Percentiles rank a stretch among this genome's conserved stretches.
Conservation (phyloP, 208 protist species). For the Crithidia bombi region DNA sequence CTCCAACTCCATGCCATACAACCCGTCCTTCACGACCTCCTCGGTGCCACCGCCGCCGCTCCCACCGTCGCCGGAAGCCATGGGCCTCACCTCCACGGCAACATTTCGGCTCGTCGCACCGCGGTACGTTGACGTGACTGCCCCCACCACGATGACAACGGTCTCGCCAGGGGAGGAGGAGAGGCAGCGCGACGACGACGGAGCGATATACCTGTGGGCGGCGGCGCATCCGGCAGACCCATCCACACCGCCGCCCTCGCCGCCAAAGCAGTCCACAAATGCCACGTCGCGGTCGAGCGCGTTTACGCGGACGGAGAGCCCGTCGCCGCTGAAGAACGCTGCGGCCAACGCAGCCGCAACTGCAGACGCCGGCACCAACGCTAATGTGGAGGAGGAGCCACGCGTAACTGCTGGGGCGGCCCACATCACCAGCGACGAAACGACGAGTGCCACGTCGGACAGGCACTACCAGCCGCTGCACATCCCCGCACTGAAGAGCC, state of each 20-base stretch:
- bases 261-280: not conserved
- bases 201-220: not conserved
- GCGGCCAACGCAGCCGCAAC: not conserved
- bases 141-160: not conserved
- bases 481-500: conserved; percentile 2
- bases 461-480: not conserved
- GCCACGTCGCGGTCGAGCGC: not conserved
- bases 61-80: conserved; percentile 5
- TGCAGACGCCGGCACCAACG: not conserved
- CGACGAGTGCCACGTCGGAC: not conserved
- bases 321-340: conserved; percentile 12
- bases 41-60: conserved; percentile 7
- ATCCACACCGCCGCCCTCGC: not conserved
- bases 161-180: not conserved
- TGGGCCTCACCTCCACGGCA: not conserved
- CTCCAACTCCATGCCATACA: conserved; percentile 11
- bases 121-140: not conserved
- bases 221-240: conserved; percentile 3
- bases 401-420: not conserved
- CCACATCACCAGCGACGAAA: not conserved
- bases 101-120: not conserved
- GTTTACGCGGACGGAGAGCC: conserved; percentile 20
- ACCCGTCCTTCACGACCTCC: conserved; percentile 8
- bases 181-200: not conserved
- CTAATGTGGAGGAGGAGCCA: not conserved